A percentile compares a stretch with the other conserved stretches of the same genome.
phyloP scores from a whole-genome alignment of 1,139 yeast genomes.

The Hansenula sp. region DNA sequence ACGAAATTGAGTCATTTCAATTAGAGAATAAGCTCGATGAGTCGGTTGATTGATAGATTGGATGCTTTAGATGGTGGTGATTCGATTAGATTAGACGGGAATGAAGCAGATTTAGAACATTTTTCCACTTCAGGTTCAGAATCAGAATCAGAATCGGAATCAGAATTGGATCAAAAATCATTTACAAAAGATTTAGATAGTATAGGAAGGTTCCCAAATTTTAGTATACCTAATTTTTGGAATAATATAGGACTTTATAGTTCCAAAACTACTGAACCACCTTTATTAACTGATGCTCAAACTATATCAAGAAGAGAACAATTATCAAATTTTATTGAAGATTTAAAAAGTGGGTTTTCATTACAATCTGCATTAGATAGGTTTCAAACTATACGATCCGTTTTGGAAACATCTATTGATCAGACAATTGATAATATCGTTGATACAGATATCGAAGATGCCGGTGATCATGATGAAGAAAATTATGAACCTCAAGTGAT shows the following conservation, averaged over 20 bases:
- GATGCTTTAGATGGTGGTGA: not conserved
- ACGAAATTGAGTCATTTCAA: too few species aligned
- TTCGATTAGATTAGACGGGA: not conserved
- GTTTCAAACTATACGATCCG: conserved; percentile 46
- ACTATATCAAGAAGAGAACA: conserved; percentile 31
- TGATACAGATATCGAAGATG: conserved; percentile 39
- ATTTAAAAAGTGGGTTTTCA: conserved; percentile 47
- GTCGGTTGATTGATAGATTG: not conserved
- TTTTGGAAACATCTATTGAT: conserved; percentile 22
- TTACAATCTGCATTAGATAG: conserved; percentile 51
- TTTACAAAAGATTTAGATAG: conserved; percentile 41
- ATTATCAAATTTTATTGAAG: conserved; percentile 45
- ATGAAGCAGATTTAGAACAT: conserved; percentile 1
- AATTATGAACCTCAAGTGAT: conserved; percentile 51
- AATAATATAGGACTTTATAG: not conserved
- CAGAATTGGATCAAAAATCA: conserved; percentile 24
- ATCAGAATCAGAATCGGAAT: not conserved
- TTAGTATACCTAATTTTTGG: conserved; percentile 17
- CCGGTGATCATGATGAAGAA: conserved; percentile 28
- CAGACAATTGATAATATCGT: conserved; percentile 24
- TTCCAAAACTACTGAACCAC: not conserved
- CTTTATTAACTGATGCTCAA: conserved; percentile 9
- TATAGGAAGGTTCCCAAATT: conserved; percentile 33
- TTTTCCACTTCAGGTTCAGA: conserved; percentile 1
- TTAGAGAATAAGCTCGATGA: not conserved